Evolutionary conservation across 23 red algal genomes (phyloP).

Genomic region (Gracilaria gracilis): DNA sequence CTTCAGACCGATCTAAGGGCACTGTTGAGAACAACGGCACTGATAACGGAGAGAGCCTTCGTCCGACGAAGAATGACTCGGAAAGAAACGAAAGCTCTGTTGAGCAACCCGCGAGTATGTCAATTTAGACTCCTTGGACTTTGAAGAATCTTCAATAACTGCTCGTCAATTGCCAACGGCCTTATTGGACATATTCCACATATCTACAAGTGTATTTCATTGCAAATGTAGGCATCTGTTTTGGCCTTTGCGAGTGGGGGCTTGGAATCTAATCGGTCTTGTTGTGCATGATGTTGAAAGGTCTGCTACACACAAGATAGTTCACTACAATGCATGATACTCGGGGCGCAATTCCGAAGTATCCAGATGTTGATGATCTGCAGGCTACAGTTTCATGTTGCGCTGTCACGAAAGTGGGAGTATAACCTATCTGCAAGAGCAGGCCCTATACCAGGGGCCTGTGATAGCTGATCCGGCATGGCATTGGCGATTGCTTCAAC

Average conservation of each 20-base stretch:
- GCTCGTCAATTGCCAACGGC: neutral
- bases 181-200: neutral
- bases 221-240: neutral
- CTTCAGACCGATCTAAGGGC: neutral
- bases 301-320: neutral
- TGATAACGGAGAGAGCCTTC: neutral
- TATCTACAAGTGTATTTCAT: no score
- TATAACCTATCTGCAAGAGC: conserved; percentile 58
- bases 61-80: neutral
- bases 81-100: neutral
- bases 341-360: neutral
- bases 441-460: conserved; percentile 50
- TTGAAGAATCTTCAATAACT: neutral
- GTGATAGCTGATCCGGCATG: conserved; percentile 28
- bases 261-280: neutral
- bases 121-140: neutral
- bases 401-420: conserved; percentile 37
- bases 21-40: neutral
- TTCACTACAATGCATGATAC: no score
- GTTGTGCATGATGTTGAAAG: neutral
- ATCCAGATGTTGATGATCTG: neutral
- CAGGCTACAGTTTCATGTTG: neutral
- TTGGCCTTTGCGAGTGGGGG: neutral
- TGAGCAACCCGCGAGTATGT: neutral
- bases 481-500: conserved; percentile 65